phyloP scores from a whole-genome alignment of 2,329 filamentous ascomycete genomes.

The Decorospora gaudefroyi region DNA sequence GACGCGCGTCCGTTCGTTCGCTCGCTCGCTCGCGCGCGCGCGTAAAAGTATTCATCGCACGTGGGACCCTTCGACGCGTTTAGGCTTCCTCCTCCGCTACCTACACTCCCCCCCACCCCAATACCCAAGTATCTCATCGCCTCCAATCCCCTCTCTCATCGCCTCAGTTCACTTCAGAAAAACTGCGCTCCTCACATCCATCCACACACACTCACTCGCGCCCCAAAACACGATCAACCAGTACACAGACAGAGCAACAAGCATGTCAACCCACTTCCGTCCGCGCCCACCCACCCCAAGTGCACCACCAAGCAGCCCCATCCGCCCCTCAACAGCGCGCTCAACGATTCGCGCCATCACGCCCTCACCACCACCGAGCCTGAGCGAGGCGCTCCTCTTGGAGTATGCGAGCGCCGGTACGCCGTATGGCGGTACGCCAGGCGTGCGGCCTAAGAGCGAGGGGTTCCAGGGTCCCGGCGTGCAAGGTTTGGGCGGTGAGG shows the following conservation, averaged over 20 bases:
- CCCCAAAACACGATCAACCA: no score
- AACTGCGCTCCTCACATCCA: not conserved
- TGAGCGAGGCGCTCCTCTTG: slow-evolving; percentile 9
- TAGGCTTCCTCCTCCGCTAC: no score
- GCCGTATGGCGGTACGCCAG: not conserved
- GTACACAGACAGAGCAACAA: not conserved
- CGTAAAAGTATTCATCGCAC: no score
- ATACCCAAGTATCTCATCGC: no score
- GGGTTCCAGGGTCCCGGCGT: not conserved
- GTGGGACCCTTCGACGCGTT: no score
- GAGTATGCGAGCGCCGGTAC: slow-evolving; percentile 9
- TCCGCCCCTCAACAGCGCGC: slow-evolving; percentile 25
- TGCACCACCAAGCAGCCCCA: slow-evolving; percentile 17
- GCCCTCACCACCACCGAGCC: slow-evolving; percentile 31
- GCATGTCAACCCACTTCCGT: slow-evolving; percentile 26
- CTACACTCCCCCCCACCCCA: no score
- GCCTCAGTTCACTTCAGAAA: no score
- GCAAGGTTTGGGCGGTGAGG: not conserved
- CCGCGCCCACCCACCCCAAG: slow-evolving; percentile 17
- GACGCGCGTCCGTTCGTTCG: no score
- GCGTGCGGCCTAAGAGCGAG: slow-evolving; percentile 2
- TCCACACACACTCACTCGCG: slow-evolving; percentile 9
- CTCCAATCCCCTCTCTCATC: no score
- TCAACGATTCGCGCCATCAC: slow-evolving; percentile 38
- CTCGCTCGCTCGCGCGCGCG: no score